Evolutionary conservation across 176 grass and related monocot genomes (phyloP), one percentile per base, ranked within the genome.

Genomic region (Bonia amplexicaulis): DNA sequence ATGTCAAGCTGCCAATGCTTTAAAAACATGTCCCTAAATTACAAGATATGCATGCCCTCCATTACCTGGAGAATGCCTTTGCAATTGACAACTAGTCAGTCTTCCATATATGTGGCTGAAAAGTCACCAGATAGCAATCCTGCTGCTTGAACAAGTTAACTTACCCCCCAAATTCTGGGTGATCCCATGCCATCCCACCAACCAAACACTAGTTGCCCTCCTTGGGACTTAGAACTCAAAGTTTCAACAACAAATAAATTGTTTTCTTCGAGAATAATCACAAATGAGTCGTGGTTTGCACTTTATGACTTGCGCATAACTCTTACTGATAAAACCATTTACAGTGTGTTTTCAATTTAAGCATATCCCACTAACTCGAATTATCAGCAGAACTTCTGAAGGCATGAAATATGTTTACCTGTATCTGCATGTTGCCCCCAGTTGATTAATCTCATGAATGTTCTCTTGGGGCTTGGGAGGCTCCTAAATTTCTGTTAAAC

Each of bases 371-470:
- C 6, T 39, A 29, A 54, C 44, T 76, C n/a, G n/a, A 48, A 58
- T 88, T 69, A 84, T 66, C 26, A 48, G 58, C 63, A 33, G 9
- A 35, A 13, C 8, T 9, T 1, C 46, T 16, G 26, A 69, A 58
- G 49, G 54, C 33, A 31, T 58, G 44, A 9, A 60, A 37, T 71
- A 51, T 48, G 16, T 74, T 51, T 70, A 84, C 22, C 2, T 19
- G 20, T 26, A 27, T 69, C 35, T 63, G 39, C 45, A 9, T 76
- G 66, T 67, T 37, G 41, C 51, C 12, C 40, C 76, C 12, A 45
- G 16, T 82, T 41, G 47, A 74, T 89, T 41, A 25, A 66, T 46
- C 4, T 25, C 31, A 54, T 80, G 33, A 88, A 63, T 79, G 23
- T 42, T 75, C 37, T 68, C 4, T 72, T 15, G 2, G 16, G 69